Conservation (phyloP, 2,329 filamentous ascomycete species). For the Ceratocystis variospora region DNA sequence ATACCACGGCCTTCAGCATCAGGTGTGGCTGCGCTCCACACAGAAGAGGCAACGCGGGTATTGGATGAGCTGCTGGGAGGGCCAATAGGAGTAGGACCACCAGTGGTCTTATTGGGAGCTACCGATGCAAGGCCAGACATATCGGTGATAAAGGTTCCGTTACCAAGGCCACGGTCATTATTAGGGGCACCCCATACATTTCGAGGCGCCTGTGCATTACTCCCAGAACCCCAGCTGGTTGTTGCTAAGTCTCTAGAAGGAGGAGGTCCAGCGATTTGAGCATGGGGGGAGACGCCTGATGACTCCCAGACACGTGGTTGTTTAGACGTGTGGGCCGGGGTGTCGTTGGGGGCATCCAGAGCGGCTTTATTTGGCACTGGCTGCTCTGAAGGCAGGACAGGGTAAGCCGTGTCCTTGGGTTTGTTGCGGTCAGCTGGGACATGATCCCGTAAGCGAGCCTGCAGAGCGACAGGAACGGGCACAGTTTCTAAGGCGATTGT, state of each 20-base stretch:
- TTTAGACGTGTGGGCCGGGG: neutral
- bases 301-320: constrained; percentile 17
- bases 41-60: neutral
- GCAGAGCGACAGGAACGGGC: constrained; percentile 3
- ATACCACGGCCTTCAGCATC: constrained; percentile 3
- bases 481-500: neutral
- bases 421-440: neutral
- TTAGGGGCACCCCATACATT: constrained; percentile 68
- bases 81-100: constrained; percentile 35
- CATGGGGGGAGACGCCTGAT: constrained; percentile 8
- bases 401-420: neutral
- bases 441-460: constrained; percentile 6
- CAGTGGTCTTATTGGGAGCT: constrained; percentile 15
- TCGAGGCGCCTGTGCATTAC: constrained; percentile 33
- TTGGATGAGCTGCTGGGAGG: constrained; percentile 24
- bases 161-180: constrained; percentile 57
- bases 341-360: neutral
- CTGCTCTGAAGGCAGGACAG: neutral
- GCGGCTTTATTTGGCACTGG: neutral
- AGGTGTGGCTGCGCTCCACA: neutral
- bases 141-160: constrained; percentile 59
- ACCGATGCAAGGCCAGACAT: constrained; percentile 30
- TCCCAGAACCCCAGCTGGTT: constrained; percentile 30
- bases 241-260: constrained; percentile 11
- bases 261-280: constrained; percentile 13